Evolutionary conservation across 2,329 filamentous ascomycete genomes (phyloP), one percentile per base, ranked within the genome.

Genomic region (Cryphonectria parasitica): DNA sequence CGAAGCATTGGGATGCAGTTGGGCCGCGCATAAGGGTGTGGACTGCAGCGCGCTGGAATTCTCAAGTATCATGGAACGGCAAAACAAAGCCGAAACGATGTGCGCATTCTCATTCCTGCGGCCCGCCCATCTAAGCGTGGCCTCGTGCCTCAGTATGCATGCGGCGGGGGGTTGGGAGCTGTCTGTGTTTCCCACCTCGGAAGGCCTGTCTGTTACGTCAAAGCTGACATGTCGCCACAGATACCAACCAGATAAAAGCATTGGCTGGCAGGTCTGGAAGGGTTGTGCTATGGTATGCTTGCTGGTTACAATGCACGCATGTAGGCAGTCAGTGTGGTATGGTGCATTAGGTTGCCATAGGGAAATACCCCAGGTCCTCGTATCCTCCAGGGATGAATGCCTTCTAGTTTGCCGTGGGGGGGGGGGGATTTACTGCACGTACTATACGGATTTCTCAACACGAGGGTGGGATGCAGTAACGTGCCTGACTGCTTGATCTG

Each of bases 41-140:
- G 10, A 28, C 52, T 28, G 52, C 28, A 56, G 25, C 31, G 58
- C 58, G 58, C 58, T 61, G 58, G 58, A 61, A 61, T 61, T 31
- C 15, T 25, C 54, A 58, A 8, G 17, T 19, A 58, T 15, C 58
- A 61, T 25, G 58, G 31, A 61, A 61, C 10, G 45, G 19, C 34
- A 36, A 61, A 61, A n/a, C 3, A 6, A 31, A 15, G 31, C 58
- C 31, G 58, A 61, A 61, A 39, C 31, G 25, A 19, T 34, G 39
- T 39, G 34, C 7, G n/a, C 19, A 49, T 3, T n/a, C 7, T 11
- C 58, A 61, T 39, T 39, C 31, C 58, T 39, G 34, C 15, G 31
- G 19, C 31, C 56, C 56, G 28, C 56, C 31, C 56, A 1, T 61
- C 22, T 34, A 39, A 39, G 10, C 5, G 56, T n/a, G 11, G 22